Evolutionary conservation across 2,329 filamentous ascomycete genomes (phyloP).

Genomic region (Botrytis cinerea): DNA sequence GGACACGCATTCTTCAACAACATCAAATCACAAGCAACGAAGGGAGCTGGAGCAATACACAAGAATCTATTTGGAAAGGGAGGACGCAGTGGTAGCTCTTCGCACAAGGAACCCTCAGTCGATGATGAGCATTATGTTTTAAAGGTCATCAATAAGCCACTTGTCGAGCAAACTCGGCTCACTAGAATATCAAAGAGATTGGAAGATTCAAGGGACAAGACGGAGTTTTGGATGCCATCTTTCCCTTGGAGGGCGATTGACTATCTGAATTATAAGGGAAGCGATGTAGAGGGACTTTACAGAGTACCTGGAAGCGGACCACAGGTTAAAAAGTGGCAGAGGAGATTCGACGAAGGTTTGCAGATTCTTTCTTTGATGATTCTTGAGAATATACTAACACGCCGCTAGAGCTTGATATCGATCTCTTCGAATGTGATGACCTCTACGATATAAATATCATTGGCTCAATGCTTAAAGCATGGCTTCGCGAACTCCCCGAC

Average conservation of each 20-base stretch:
- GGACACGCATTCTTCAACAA: constrained; percentile 70
- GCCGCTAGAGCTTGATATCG: constrained; percentile 74
- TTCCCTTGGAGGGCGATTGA: constrained; percentile 95
- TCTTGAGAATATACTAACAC: constrained; percentile 28
- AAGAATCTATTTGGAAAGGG: constrained; percentile 83
- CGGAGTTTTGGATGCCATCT: constrained; percentile 98
- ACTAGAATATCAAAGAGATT: constrained; percentile 89
- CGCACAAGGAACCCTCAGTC: constrained; percentile 63
- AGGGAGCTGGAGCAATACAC: constrained; percentile 77
- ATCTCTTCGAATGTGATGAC: constrained; percentile 83
- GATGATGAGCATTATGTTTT: constrained; percentile 84
- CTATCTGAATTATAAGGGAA: constrained; percentile 92
- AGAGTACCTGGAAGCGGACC: constrained; percentile 87
- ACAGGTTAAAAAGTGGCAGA: constrained; percentile 91
- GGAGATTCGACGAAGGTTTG: constrained; percentile 81
- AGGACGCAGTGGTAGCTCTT: constrained; percentile 68
- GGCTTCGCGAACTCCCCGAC: constrained; percentile 91
- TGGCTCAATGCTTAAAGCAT: constrained; percentile 93
- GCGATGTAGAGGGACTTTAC: constrained; percentile 91
- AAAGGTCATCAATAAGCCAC: constrained; percentile 80
- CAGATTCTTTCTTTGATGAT: not conserved
- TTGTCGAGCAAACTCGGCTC: constrained; percentile 85
- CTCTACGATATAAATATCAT: constrained; percentile 97
- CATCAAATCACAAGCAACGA: constrained; percentile 69
- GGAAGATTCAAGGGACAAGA: constrained; percentile 88